Base-by-base conservation (phyloP, 1,139 yeast genomes). In the Suhomyces ambrosiae region DNA sequence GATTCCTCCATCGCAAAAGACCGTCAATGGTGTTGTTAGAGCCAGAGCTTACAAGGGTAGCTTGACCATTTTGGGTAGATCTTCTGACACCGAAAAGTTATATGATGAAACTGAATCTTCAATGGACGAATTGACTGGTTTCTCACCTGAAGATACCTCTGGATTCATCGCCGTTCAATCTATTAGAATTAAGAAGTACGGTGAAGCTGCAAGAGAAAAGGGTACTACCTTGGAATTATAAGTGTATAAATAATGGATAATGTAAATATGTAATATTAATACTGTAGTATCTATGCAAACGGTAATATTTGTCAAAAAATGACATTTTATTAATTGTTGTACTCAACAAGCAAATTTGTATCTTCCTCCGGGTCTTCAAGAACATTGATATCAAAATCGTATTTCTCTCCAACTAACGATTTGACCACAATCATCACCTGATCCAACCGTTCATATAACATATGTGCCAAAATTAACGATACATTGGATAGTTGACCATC, bases 81-180 rank as follows among this genome's bases (percentile, higher is more conserved):
- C 84, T 47, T 88, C 97, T 18, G 84, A 83, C 48, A 88, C 97
- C 45, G 97, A 90, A 72, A 90, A 89, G 73, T 80, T 92, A 56
- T 92, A 92, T 66, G 97, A 92, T 65, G 97, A 96, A 50, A 88
- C 96, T 45, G 97, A 90, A 67, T 89, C 97, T 16, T 90, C 97
- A 13, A 92, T 92, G 98, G 98, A 92, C 68, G 97, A 92, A 72
- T 82, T 92, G 60, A 90, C 97, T 43, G 98, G 97, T 43, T 92
- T 92, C 77, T 84, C 88, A 56, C 98, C 98, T 46, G 90, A 86
- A 64, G 97, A 92, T 65, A 88, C 98, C 47, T 75, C 95, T 47
- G 98, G 98, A 41, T 92, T 92, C 79, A 92, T 92, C 68, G 89
- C 96, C 54, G 95, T 92, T 53, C 96, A 92, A 77, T 86, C 97